Percentiles rank a stretch among this genome's conserved stretches.
These are phyloP conservation scores for Lolium rigidum DNA, from an alignment of 176 grass and related monocot genomes.

Conservation along the genomic window DNA sequence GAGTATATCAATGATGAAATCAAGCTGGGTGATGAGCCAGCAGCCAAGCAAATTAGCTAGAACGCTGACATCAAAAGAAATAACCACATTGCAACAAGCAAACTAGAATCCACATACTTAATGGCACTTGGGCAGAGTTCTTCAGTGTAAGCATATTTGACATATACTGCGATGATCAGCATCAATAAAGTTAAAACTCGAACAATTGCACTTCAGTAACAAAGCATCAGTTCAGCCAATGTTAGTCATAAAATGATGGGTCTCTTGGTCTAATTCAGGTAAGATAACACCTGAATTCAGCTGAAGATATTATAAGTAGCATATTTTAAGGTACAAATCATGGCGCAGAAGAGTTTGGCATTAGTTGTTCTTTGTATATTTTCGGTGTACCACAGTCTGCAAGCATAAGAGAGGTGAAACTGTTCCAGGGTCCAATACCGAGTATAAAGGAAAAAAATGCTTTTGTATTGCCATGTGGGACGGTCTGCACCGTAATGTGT, in stretches of 20 bases:
- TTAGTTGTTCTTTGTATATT: constrained; percentile 2
- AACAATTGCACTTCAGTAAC: constrained; percentile 1
- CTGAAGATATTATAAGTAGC: neutral
- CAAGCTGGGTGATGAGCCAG: neutral
- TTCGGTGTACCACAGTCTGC: neutral
- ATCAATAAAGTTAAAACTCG: constrained; percentile 1
- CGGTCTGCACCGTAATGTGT: neutral
- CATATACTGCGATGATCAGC: neutral
- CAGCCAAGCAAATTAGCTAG: constrained; percentile 13
- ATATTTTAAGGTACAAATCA: neutral
- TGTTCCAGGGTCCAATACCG: neutral
- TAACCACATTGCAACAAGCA: neutral
- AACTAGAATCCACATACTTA: constrained; percentile 19
- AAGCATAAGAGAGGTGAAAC: constrained; percentile 16
- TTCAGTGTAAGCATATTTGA: neutral
- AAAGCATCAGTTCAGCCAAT: neutral
- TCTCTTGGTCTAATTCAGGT: constrained; percentile 15
- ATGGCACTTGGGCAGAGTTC: constrained; percentile 15
- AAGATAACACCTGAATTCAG: constrained; percentile 2
- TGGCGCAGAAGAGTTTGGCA: neutral
- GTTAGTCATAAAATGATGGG: neutral
- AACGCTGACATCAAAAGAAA: constrained; percentile 1
- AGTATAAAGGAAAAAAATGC: neutral
- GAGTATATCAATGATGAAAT: constrained; percentile 16
- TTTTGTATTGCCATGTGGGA: neutral